Percentiles rank a stretch among this genome's conserved stretches.
phyloP scores from a whole-genome alignment of 2,329 filamentous ascomycete genomes.

The Trichoderma arundinaceum region DNA sequence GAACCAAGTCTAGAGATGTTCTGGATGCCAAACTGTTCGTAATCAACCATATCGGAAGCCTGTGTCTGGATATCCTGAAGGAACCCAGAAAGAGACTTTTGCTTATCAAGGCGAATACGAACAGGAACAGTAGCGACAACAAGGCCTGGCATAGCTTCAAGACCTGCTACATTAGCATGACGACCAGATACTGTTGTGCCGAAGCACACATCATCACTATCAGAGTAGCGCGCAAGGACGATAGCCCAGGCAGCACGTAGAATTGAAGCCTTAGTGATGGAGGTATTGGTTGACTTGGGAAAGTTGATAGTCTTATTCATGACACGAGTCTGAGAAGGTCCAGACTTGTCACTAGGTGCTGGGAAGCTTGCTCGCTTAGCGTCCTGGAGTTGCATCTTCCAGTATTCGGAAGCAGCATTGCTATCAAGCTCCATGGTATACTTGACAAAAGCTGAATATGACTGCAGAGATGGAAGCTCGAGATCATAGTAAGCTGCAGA shows the following conservation, averaged over 20 bases:
- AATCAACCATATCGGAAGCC: constrained; percentile 37
- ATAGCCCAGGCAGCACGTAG: constrained; percentile 37
- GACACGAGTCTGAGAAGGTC: constrained; percentile 7
- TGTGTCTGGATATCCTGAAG: constrained; percentile 37
- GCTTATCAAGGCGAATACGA: constrained; percentile 26
- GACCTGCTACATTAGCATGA: constrained; percentile 20
- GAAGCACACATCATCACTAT: constrained; percentile 34
- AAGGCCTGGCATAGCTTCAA: constrained; percentile 28
- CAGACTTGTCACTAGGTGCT: background rate
- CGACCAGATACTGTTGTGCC: constrained; percentile 36
- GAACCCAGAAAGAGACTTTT: constrained; percentile 27
- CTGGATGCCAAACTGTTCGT: constrained; percentile 40
- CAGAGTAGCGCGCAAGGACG: constrained; percentile 33
- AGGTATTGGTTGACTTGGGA: constrained; percentile 15
- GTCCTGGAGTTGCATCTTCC: constrained; percentile 18
- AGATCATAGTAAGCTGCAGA: constrained; percentile 1
- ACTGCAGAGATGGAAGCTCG: constrained; percentile 33
- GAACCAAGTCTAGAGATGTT: constrained; percentile 37
- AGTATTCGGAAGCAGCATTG: constrained; percentile 1
- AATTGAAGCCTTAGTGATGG: constrained; percentile 33
- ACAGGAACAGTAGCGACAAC: constrained; percentile 29
- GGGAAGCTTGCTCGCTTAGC: constrained; percentile 33
- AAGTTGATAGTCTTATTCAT: constrained; percentile 18
- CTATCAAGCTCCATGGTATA: constrained; percentile 4
- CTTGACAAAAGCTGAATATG: constrained; percentile 26